Evolutionary conservation across 148 eudicot genomes (phyloP), one percentile per base, ranked within the genome.

Genomic region (Rhododendron ferrugineum): DNA sequence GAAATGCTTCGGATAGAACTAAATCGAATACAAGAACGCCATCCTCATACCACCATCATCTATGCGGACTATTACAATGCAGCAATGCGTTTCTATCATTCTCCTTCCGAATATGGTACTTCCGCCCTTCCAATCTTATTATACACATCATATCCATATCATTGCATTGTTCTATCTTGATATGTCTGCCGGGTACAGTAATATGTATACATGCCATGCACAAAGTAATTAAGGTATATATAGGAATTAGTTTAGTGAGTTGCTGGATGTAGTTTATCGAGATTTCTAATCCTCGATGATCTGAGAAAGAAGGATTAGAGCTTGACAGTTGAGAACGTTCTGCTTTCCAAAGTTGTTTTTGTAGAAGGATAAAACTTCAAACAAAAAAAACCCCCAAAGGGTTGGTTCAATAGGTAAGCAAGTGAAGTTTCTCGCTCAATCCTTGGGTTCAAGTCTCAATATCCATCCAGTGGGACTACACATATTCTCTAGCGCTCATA

Each of bases 51-150:
- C 76, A 85, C 42, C 50, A 88, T 91, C 40, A 89, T 86, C 46
- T 89, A 91, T 28, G 90, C 90, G 5, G 91, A 91, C 80, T 86
- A 89, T 46, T 91, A 89, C 84, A 85, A 85, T 8, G 90, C 88
- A 36, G 88, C 90, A 6, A 81, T 86, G 85, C 85, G 56, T 44
- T 60, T 89, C 14, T 88, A 52, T 81, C 86, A 23, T 5, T 68
- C 87, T n/a, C 91, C 93, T 11, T 5, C 20, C 42, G 15, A 89
- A 85, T 88, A 50, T 7, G 92, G 91, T 89, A 84, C 22, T 30
- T 68, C 3, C n/a, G 1, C 30, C 23, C 42, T 16, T 4, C 36
- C 36, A 16, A 52, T 23, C 10, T 52, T 6, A 14, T 23, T 8
- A 11, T 40, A 40, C 44, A n/a, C 30, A 64, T 44, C n/a, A 76